phyloP scores from a whole-genome alignment of 208 protist genomes.

The Balamuthia mandrillaris region DNA sequence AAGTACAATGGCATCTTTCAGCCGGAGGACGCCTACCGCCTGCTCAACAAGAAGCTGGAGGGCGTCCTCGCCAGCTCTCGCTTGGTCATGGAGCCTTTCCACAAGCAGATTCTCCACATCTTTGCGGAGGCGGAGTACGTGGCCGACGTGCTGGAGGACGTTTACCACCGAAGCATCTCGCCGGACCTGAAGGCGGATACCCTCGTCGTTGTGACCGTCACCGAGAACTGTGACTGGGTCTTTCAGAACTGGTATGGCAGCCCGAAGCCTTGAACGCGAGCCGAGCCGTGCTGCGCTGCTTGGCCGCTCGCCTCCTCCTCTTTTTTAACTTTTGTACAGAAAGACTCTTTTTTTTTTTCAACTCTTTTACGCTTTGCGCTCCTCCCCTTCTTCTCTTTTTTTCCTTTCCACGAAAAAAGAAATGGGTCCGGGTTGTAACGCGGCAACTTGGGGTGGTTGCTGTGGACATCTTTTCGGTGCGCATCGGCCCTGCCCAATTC shows the following conservation, averaged over 20 bases:
- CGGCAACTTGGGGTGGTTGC: too few relatives aligned
- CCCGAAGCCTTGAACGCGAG: too few relatives aligned
- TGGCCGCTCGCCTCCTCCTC: too few relatives aligned
- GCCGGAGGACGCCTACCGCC: not conserved
- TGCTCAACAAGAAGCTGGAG: constrained; percentile 12
- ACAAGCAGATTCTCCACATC: constrained; percentile 34
- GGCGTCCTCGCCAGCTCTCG: not conserved
- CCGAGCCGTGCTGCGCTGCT: too few relatives aligned
- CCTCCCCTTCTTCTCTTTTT: too few relatives aligned
- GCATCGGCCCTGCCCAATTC: too few relatives aligned
- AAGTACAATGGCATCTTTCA: constrained; percentile 15
- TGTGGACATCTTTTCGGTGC: too few relatives aligned
- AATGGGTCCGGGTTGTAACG: too few relatives aligned
- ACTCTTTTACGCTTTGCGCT: too few relatives aligned
- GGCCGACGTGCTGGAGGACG: not conserved
- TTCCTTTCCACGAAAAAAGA: too few relatives aligned
- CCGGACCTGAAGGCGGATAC: not conserved
- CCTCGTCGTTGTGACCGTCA: not conserved
- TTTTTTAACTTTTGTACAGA: too few relatives aligned
- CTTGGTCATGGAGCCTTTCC: constrained; percentile 24
- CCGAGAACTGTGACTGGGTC: constrained; percentile 13
- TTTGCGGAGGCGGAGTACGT: constrained; percentile 29
- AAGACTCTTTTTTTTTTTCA: too few relatives aligned
- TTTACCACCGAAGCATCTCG: not conserved
- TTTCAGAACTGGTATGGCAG: constrained; percentile 3